These are phyloP conservation scores for Talaromyces funiculosus DNA, from an alignment of 2,329 filamentous ascomycete genomes.

Conservation along the genomic window DNA sequence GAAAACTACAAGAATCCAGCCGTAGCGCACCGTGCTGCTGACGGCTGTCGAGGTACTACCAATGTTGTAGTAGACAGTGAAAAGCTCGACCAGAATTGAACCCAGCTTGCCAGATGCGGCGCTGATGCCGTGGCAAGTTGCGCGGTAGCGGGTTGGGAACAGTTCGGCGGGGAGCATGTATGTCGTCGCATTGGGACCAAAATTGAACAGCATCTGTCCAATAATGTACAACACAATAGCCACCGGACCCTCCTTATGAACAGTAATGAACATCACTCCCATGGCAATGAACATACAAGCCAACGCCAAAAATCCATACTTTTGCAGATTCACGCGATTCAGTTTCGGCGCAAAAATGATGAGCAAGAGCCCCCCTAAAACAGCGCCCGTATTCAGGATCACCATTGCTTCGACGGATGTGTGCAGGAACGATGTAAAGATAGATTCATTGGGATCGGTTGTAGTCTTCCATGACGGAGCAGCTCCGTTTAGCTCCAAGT, in stretches of 20 bases:
- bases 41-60: constrained; percentile 27
- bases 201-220: constrained; percentile 45
- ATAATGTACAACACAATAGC: constrained; percentile 41
- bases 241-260: constrained; percentile 30
- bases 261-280: constrained; percentile 38
- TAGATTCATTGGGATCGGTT: constrained; percentile 35
- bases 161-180: constrained; percentile 51
- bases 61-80: constrained; percentile 37
- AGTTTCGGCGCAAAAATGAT: constrained; percentile 36
- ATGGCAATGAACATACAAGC: constrained; percentile 40
- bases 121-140: constrained; percentile 49
- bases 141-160: constrained; percentile 52
- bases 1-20: constrained; percentile 38
- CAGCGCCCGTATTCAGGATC: constrained; percentile 38
- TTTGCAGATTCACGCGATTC: constrained; percentile 40
- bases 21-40: constrained; percentile 32
- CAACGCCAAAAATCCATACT: constrained; percentile 40
- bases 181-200: constrained; percentile 41
- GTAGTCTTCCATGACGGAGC: constrained; percentile 35
- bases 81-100: constrained; percentile 40
- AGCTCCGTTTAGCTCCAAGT: constrained; percentile 22
- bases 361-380: constrained; percentile 38
- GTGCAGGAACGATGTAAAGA: constrained; percentile 36
- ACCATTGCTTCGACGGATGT: constrained; percentile 36
- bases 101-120: constrained; percentile 52